Evolutionary conservation across 495 filamentous ascomycete species (phyloP).

Genomic region (Penicillium chermesinum): DNA sequence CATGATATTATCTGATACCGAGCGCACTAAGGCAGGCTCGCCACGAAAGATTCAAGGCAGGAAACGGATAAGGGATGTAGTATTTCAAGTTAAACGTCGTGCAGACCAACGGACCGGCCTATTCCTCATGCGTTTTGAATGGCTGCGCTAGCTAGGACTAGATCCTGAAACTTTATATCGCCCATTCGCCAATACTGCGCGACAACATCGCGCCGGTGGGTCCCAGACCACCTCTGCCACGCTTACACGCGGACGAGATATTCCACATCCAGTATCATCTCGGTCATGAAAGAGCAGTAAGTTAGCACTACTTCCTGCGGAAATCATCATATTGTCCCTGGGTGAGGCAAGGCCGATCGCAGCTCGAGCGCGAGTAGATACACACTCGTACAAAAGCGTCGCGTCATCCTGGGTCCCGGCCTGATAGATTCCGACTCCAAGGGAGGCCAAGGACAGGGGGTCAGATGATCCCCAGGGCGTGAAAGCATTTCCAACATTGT

Average conservation of each 20-base stretch:
- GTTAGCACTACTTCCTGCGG: conserved; percentile 16
- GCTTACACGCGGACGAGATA: conserved; percentile 21
- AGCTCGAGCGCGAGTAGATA: conserved; percentile 51
- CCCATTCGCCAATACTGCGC: conserved; percentile 24
- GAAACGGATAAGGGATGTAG: no score
- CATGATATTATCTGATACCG: no score
- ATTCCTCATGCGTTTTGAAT: no score
- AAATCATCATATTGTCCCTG: conserved; percentile 2
- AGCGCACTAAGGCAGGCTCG: no score
- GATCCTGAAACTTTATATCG: not conserved
- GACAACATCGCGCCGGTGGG: conserved; percentile 22
- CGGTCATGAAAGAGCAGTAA: conserved; percentile 26
- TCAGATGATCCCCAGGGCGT: conserved; percentile 71
- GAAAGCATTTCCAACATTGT: conserved; percentile 75
- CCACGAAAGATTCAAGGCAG: no score
- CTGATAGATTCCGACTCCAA: conserved; percentile 65
- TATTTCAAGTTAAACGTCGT: no score
- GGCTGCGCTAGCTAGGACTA: not conserved
- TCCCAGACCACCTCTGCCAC: conserved; percentile 38
- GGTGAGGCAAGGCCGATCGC: conserved; percentile 26
- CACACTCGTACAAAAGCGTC: conserved; percentile 57
- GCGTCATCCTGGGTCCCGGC: conserved; percentile 56
- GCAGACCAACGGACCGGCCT: no score
- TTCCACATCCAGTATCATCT: conserved; percentile 30
- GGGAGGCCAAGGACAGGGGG: conserved; percentile 57